Percentiles rank a stretch among this genome's conserved stretches.
Conservation (phyloP, 192 early-diverging fungal species). For the Coemansia nantahalensis region DNA sequence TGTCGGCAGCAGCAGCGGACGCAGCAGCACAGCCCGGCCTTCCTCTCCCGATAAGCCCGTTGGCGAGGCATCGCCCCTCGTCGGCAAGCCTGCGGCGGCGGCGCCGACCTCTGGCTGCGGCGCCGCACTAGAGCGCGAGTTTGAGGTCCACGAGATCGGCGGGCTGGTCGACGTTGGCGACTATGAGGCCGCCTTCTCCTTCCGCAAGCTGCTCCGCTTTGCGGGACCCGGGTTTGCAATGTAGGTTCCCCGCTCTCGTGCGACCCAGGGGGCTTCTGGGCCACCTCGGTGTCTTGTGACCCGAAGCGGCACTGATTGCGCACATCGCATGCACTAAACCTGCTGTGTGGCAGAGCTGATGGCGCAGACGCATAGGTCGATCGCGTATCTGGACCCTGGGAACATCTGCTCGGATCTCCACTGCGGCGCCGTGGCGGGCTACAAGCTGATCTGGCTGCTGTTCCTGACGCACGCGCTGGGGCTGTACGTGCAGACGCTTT, state of each 20-base stretch:
- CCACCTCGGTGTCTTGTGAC: too few species aligned
- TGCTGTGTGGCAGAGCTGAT: too few species aligned
- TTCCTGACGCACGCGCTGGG: slow-evolving; percentile 64
- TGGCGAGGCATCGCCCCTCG: slow-evolving; percentile 7
- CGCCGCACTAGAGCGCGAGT: slow-evolving; percentile 30
- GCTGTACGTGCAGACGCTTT: slow-evolving; percentile 60
- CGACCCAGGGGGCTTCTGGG: too few species aligned
- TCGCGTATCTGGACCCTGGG: slow-evolving; percentile 70
- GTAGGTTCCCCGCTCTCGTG: slow-evolving; percentile 29
- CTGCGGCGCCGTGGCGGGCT: slow-evolving; percentile 64
- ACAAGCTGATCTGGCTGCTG: slow-evolving; percentile 64
- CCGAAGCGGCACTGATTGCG: too few species aligned
- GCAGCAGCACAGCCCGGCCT: neutral
- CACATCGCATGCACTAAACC: too few species aligned
- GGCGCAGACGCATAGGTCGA: slow-evolving; percentile 32
- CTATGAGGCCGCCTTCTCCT: slow-evolving; percentile 54
- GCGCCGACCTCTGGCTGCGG: slow-evolving; percentile 4
- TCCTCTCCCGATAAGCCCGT: neutral
- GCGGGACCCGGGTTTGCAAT: slow-evolving; percentile 62
- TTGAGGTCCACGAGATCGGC: slow-evolving; percentile 43
- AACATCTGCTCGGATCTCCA: slow-evolving; percentile 72
- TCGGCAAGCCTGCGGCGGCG: slow-evolving; percentile 4
- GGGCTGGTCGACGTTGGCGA: slow-evolving; percentile 53
- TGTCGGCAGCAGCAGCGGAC: slow-evolving; percentile 1
- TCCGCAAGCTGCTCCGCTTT: slow-evolving; percentile 61